These are phyloP conservation scores for Gossypium armourianum DNA, from an alignment of 441 rosid genomes.

Conservation along the genomic window DNA sequence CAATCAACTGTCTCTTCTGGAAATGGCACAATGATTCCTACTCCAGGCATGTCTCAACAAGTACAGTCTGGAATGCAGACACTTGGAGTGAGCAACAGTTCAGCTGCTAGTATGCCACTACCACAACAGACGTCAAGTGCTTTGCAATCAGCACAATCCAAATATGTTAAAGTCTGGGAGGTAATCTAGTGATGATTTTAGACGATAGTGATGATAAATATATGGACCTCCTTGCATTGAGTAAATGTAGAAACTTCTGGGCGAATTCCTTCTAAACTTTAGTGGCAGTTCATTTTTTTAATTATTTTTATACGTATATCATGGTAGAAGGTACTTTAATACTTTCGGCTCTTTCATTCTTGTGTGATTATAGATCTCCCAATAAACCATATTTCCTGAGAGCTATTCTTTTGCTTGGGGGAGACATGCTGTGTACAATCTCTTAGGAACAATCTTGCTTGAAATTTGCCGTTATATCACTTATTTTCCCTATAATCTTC, in stretches of 20 bases:
- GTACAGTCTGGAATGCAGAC: conserved; percentile 61
- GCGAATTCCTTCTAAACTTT: conserved; percentile 1
- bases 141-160: conserved; percentile 61
- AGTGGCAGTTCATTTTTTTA: not conserved
- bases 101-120: conserved; percentile 55
- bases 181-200: conserved; percentile 24
- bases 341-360: not conserved
- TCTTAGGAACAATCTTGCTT: not conserved
- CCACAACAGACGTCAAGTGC: conserved; percentile 59
- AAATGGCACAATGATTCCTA: conserved; percentile 69
- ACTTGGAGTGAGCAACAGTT: conserved; percentile 46
- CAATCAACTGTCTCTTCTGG: conserved; percentile 56
- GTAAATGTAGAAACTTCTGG: conserved; percentile 35
- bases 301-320: not conserved
- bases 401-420: not conserved
- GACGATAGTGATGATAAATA: not conserved
- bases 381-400: not conserved
- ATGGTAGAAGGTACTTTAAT: not conserved
- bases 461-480: not conserved
- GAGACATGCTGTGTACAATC: not conserved
- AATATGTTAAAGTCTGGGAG: conserved; percentile 95
- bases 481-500: not conserved
- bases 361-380: conserved; percentile 5
- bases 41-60: conserved; percentile 86
- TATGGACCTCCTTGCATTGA: not conserved